Percentiles rank a stretch among this genome's conserved stretches.
Evolutionary conservation across 2,329 filamentous ascomycete genomes (phyloP).

Genomic region (Cylindrodendrum hubeiense): DNA sequence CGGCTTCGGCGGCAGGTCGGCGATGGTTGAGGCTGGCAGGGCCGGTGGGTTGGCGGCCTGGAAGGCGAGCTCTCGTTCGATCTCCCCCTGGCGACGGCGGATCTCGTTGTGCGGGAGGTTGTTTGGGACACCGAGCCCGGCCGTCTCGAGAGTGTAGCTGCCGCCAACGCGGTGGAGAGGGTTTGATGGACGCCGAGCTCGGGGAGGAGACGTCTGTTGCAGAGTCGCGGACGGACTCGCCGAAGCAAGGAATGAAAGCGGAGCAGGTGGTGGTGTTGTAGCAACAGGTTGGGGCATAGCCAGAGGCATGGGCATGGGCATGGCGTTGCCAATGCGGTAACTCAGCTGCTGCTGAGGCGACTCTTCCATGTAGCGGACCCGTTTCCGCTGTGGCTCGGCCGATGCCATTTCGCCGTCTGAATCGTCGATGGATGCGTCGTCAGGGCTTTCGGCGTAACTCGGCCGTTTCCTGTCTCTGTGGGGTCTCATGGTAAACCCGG

Average conservation of each 20-base stretch:
- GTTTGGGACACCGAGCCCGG: slow-evolving; percentile 38
- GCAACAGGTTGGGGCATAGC: not conserved
- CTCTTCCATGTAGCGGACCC: not conserved
- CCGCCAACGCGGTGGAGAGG: not conserved
- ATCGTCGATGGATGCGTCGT: not conserved
- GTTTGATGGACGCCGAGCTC: not conserved
- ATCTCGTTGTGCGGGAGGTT: slow-evolving; percentile 31
- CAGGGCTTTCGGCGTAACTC: not conserved
- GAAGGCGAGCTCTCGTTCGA: slow-evolving; percentile 38
- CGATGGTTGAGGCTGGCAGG: slow-evolving; percentile 43
- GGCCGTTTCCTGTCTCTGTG: not conserved
- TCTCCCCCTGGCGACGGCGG: slow-evolving; percentile 29
- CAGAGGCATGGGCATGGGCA: no score
- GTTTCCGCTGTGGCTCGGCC: not conserved
- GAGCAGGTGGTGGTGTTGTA: not conserved
- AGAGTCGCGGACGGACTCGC: not conserved
- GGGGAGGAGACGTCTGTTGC: not conserved
- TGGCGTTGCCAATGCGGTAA: not conserved
- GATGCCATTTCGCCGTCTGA: not conserved
- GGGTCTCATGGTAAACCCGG: not conserved
- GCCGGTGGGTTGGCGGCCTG: slow-evolving; percentile 43
- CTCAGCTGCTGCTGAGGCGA: not conserved
- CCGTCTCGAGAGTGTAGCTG: slow-evolving; percentile 3
- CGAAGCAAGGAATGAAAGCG: not conserved
- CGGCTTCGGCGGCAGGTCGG: slow-evolving; percentile 45